Evolutionary conservation across 2,329 filamentous ascomycete genomes (phyloP).

Genomic region (Tolypocladium amazonense): DNA sequence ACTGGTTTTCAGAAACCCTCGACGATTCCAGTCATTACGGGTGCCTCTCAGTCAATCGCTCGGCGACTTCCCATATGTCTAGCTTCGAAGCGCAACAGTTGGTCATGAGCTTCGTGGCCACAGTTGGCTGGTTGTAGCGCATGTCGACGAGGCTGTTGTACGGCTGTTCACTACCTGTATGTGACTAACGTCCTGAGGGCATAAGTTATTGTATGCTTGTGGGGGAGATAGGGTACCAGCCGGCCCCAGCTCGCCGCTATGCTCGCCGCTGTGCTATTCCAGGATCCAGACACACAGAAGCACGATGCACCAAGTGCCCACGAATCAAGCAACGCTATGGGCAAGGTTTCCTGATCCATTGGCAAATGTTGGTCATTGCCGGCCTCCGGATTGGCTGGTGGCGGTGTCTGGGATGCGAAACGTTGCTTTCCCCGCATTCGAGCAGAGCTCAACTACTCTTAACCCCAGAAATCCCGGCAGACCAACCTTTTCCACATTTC

Average conservation of each 20-base stretch:
- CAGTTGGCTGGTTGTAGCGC: conserved; percentile 16
- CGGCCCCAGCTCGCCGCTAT: not conserved
- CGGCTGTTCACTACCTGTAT: no score
- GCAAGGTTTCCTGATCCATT: not conserved
- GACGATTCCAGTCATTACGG: no score
- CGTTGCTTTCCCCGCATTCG: not conserved
- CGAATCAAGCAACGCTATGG: no score
- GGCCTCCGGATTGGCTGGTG: not conserved
- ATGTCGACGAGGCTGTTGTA: no score
- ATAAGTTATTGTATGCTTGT: not conserved
- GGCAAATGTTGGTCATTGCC: not conserved
- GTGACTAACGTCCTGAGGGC: no score
- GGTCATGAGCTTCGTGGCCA: conserved; percentile 14
- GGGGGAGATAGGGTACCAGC: no score
- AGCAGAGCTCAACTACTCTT: not conserved
- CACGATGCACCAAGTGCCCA: not conserved
- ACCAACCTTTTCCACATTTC: not conserved
- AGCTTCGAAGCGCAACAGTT: conserved; percentile 8
- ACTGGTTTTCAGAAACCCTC: no score
- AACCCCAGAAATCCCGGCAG: not conserved
- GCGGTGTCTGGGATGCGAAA: not conserved
- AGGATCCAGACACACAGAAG: not conserved
- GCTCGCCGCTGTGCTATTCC: no score
- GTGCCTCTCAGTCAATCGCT: no score
- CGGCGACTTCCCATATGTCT: no score